These are phyloP conservation scores for Torulaspora pretoriensis DNA, from an alignment of 1,139 yeast species.

Conservation along the genomic window DNA sequence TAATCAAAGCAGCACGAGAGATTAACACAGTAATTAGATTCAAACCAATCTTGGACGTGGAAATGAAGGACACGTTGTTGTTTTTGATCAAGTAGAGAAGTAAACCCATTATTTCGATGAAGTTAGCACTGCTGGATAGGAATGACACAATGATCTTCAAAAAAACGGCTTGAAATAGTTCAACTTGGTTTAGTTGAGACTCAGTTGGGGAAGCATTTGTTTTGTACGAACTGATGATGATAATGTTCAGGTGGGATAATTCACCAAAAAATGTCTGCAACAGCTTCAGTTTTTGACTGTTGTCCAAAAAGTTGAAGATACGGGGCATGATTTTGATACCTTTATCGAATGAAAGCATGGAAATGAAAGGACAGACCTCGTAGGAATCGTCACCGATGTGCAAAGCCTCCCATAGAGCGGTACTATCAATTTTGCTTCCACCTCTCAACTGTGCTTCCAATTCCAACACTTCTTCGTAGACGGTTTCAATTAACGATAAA, in stretches of 20 bases:
- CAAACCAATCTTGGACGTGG: constrained; percentile 82
- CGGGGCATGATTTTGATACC: constrained; percentile 88
- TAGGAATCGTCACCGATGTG: constrained; percentile 58
- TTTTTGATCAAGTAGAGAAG: constrained; percentile 69
- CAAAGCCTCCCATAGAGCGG: constrained; percentile 72
- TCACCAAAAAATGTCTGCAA: constrained; percentile 79
- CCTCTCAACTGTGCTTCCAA: constrained; percentile 82
- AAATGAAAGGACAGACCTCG: constrained; percentile 74
- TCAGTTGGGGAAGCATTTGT: constrained; percentile 53
- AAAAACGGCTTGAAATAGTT: constrained; percentile 75
- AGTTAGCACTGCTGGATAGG: constrained; percentile 70
- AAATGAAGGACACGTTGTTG: constrained; percentile 65
- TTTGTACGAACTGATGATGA: constrained; percentile 73
- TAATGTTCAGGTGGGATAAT: constrained; percentile 74
- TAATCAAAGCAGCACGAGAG: constrained; percentile 87
- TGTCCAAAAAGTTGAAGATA: constrained; percentile 73
- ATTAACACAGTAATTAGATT: constrained; percentile 82
- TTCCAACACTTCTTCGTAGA: constrained; percentile 71
- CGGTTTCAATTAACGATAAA: constrained; percentile 58
- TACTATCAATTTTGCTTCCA: constrained; percentile 50
- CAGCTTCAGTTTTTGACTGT: constrained; percentile 74
- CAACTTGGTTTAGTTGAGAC: constrained; percentile 58
- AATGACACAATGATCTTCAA: constrained; percentile 82
- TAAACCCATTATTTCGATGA: constrained; percentile 78
- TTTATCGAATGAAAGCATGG: constrained; percentile 78